These are phyloP conservation scores for Monosporascus sp. DNA, from an alignment of 2,329 filamentous ascomycete species.

Conservation along the genomic window DNA sequence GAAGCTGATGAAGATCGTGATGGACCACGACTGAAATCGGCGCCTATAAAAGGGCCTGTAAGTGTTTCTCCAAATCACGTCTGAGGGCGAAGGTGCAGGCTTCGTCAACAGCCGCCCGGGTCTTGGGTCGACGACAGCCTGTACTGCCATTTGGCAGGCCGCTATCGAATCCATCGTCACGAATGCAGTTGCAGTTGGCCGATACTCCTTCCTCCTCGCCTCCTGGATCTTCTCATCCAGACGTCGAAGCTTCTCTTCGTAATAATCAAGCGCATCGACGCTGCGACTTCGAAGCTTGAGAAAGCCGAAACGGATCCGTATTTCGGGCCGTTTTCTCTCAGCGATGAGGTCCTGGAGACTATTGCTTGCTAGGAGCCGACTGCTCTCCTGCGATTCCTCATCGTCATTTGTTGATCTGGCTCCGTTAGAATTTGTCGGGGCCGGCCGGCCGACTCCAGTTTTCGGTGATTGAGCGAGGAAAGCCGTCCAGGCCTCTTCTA, in stretches of 20 bases:
- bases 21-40: constrained; percentile 72
- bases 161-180: constrained; percentile 97
- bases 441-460: constrained; percentile 16
- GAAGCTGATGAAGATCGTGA: constrained; percentile 77
- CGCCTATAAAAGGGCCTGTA: constrained; percentile 72
- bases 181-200: constrained; percentile 79
- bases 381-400: constrained; percentile 48
- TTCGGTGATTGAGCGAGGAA: constrained; percentile 56
- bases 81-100: constrained; percentile 78
- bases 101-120: constrained; percentile 83
- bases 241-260: constrained; percentile 75
- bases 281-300: constrained; percentile 65
- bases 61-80: constrained; percentile 94
- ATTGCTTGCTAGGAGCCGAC: constrained; percentile 52
- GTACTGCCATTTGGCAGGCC: constrained; percentile 89
- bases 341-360: constrained; percentile 31
- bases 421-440: constrained; percentile 13
- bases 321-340: constrained; percentile 56
- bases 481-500: constrained; percentile 81
- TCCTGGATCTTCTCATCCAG: constrained; percentile 69
- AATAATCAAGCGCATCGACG: constrained; percentile 91
- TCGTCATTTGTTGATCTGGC: constrained; percentile 25
- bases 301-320: constrained; percentile 73
- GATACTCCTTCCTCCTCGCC: constrained; percentile 70
- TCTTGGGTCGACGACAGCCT: constrained; percentile 86